Base-by-base conservation (phyloP, 164 flowering plant species). In the Piper betle region DNA sequence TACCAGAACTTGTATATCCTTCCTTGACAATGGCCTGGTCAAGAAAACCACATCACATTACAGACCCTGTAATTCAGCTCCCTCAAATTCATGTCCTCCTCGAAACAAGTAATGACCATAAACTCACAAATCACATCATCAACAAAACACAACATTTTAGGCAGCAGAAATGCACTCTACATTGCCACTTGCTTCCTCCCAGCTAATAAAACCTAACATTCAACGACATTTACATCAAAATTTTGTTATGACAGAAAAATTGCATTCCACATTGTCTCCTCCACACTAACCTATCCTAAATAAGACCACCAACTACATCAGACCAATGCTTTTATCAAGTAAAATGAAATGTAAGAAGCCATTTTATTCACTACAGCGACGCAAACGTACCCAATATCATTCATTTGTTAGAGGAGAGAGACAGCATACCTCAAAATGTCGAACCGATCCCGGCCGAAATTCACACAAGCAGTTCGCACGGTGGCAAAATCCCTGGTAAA, bases 11-110 rank as follows among this genome's bases (percentile, higher is more conserved):
- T 94, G 99, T 67, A 94, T 84, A 74, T 94, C 99, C 73, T 82
- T 76, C 78, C 95, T 82, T 37, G 97, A 88, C 75, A 94, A 68
- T 58, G 96, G 84, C 88, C 99, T 94, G 84, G 72, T 77, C 79
- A 59, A 48, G 50, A 46, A 46, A 46, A 12, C 15, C 13, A 6
- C 15, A 46, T 46, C 50, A 46, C 50, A 46, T 10, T 12, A 5
- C 3, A 3, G 1, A 46, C 50, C 10, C 10, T 46, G 50, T 8
- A 15, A 15, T 15, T 25, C 33, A 25, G 1, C 50, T 9, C 50
- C 50, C 50, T 10, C 10, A 46, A 46, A 46, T 15, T 46, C 9
- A 46, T 6, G 15, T 2, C 50, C 50, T 46, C 10, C 11, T 46
- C 15, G 15, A 46, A 46, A 6, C 50, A 46, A 46, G 50, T 46